Conservation (phyloP, 2,329 filamentous ascomycete genomes). For the Escovopsis sp. region DNA sequence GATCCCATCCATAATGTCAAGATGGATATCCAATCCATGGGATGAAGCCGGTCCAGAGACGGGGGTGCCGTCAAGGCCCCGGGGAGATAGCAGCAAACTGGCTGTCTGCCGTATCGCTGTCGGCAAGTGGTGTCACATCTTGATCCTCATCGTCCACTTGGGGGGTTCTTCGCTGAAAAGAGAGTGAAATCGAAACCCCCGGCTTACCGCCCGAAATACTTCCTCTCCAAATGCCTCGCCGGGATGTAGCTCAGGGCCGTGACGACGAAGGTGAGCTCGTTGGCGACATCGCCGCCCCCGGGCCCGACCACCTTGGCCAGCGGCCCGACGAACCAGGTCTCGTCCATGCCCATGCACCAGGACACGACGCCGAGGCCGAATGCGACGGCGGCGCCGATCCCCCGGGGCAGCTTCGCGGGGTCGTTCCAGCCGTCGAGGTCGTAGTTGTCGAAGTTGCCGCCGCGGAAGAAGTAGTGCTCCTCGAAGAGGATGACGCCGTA, state of each 20-base stretch:
- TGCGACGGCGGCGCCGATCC: conserved; percentile 26
- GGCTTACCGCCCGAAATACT: conserved; percentile 7
- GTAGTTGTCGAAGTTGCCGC: conserved; percentile 23
- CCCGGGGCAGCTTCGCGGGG: conserved; percentile 23
- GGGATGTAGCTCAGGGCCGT: conserved; percentile 25
- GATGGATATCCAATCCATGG: too few relatives aligned
- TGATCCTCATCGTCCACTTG: too few relatives aligned
- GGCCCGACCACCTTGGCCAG: conserved; percentile 39
- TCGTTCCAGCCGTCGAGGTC: conserved; percentile 30
- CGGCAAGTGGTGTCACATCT: too few relatives aligned
- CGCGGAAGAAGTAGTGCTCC: conserved; percentile 27
- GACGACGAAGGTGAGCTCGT: conserved; percentile 24
- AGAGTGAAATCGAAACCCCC: too few relatives aligned
- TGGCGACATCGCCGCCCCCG: conserved; percentile 42
- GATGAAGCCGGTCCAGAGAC: too few relatives aligned
- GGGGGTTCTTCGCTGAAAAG: too few relatives aligned
- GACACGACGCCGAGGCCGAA: conserved; percentile 26
- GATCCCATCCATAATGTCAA: too few relatives aligned
- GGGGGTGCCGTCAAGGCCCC: too few relatives aligned
- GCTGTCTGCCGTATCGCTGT: too few relatives aligned
- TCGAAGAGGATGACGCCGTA: conserved; percentile 25
- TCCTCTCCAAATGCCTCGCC: conserved; percentile 26
- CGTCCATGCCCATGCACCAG: conserved; percentile 38
- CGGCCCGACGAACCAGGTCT: conserved; percentile 40
- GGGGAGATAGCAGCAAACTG: too few relatives aligned